Evolutionary conservation across 192 early-diverging fungal species (phyloP), one percentile per base, ranked within the genome.

Genomic region (Geranomyces michiganensis): DNA sequence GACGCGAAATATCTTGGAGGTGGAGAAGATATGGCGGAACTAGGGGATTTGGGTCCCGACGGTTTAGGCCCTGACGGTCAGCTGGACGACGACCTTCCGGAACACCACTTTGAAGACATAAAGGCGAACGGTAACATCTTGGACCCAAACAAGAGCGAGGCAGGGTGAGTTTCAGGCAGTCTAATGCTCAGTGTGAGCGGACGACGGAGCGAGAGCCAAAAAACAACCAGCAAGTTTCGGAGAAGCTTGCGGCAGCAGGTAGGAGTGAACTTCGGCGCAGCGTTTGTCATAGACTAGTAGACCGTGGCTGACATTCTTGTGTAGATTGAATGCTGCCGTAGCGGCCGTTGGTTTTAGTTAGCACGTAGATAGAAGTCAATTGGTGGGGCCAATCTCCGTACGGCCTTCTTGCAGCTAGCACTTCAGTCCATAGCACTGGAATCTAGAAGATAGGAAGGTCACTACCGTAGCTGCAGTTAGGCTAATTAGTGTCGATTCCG

Each of bases 91-190:
- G 15, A 60, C 3, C 17, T 33, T 7, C 17, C 22, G 15, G 29
- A 60, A 6, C 31, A 60, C 31, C 66, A 15, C 2, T 26, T 30
- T 51, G 53, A 51, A n/a, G 26, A 49, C n/a, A 26, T n/a, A 33
- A 59, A 64, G 46, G 61, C 60, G 44, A 45, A 41, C 8, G 62
- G 65, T 9, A 76, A 67, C 56, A 76, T 76, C 36, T 65, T 76
- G 60, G 74, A 76, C 43, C 74, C 74, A 24, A 72, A 76, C 62
- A 70, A 65, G 62, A 31, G 41, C 51, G 74, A 76, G 31, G 61
- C 70, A 26, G 74, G 74, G 74, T 76, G 56, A 76, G 74, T 76
- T 41, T 41, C 10, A 10, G 10, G 36, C 36, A 41, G 36, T 3
- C 10, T 41, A 10, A 10, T 10, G 36, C 36, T 10, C n/a, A n/a